Evolutionary conservation across 1,284 basidiomycete species (phyloP).

Genomic region (Macrocystidia cucumis): DNA sequence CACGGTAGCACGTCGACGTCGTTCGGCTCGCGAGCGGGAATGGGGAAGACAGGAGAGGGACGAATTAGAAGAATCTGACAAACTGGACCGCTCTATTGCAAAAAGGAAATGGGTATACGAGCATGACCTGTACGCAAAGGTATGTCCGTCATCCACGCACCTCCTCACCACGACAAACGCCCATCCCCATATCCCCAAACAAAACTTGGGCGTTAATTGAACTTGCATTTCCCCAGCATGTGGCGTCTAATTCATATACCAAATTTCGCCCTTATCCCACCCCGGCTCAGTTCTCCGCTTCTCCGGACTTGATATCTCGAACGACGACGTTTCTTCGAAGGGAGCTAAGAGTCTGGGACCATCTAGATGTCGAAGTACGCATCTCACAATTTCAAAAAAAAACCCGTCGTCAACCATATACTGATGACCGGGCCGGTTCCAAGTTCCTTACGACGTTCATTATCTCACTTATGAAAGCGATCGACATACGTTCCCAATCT

Average conservation of each 20-base stretch:
- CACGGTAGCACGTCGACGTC: slow-evolving; percentile 21
- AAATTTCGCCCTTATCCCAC: slow-evolving; percentile 78
- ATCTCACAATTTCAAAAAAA: neutral
- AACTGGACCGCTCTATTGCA: slow-evolving; percentile 52
- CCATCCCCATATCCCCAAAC: too few species aligned
- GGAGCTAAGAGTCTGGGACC: slow-evolving; percentile 78
- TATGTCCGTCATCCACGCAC: too few species aligned
- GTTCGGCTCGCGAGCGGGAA: slow-evolving; percentile 35
- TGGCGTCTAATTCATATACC: slow-evolving; percentile 78
- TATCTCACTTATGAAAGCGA: slow-evolving; percentile 77
- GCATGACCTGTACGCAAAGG: slow-evolving; percentile 75
- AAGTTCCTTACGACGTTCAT: slow-evolving; percentile 76
- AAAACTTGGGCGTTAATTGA: neutral
- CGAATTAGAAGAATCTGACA: slow-evolving; percentile 47
- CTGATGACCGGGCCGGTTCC: slow-evolving; percentile 6
- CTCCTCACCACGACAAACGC: too few species aligned
- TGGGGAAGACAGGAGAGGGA: slow-evolving; percentile 49
- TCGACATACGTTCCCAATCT: slow-evolving; percentile 83
- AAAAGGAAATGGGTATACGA: slow-evolving; percentile 63
- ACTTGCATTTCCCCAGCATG: slow-evolving; percentile 47
- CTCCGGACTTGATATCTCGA: slow-evolving; percentile 63
- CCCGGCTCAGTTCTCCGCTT: slow-evolving; percentile 70
- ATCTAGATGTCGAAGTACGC: slow-evolving; percentile 75
- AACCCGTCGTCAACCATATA: slow-evolving; percentile 1
- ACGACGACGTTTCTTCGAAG: slow-evolving; percentile 77